Evolutionary conservation across 208 protist species (phyloP), one percentile per base, ranked within the genome.

Genomic region (Leishmania braziliensis): DNA sequence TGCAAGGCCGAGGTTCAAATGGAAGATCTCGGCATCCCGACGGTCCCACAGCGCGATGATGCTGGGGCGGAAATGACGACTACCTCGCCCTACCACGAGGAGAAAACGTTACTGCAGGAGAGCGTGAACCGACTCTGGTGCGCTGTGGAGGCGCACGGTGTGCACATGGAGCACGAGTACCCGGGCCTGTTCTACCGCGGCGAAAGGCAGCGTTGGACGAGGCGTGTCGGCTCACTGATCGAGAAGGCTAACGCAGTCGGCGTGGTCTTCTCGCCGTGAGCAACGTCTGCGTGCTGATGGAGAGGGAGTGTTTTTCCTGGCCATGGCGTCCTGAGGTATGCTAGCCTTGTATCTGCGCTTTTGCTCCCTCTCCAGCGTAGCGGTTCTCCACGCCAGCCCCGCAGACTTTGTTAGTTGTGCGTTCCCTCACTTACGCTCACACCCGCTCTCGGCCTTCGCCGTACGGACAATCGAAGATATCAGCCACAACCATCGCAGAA

Each of bases 201-300:
- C n/a, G 79, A 81, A 58, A 91, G 89, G 77, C 75, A 90, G 73
- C 88, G 88, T 69, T 90, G 86, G 89, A 56, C 68, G 10, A 43
- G 85, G 43, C 84, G 86, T 5, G 70, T 93, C 18, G 82, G 84
- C 63, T 85, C 77, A 18, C 51, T 95, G 0, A 81, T 95, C 18
- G 85, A 89, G 36, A 91, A 94, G 62, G 86, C 89, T 20, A 89
- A 89, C 54, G 84, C 86, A 16, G 71, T 94, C 39, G 95, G 92
- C 84, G 85, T 92, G 50, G 89, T 97, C 79, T 97, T 97, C 54
- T 85, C 89, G 48, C 84, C 82, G 29, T 90, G 75, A 83, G 36
- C 36, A 29, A 14, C 36, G 36, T 33, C 51, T 23, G 23, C 29
- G 50, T 63, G 39, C 74, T 63, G 74, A 77, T 26, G 33, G 51